These are phyloP conservation scores for Pseudophaeomoniella oleicola DNA, from an alignment of 2,329 filamentous ascomycete species.

Conservation along the genomic window DNA sequence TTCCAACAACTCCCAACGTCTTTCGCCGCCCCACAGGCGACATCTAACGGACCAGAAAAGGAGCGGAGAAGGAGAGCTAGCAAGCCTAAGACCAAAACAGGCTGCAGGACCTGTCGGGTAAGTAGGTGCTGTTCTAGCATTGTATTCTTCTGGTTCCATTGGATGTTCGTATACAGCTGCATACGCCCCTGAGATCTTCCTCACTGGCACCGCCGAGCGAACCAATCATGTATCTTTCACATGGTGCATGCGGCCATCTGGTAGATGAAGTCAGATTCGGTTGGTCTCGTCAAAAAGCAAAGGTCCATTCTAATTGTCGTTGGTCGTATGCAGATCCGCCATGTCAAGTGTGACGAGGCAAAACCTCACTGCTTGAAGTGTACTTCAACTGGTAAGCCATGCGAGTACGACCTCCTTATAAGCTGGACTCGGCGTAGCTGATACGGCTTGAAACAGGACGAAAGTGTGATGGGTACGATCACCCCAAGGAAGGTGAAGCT, in stretches of 20 bases:
- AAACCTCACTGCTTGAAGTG: constrained; percentile 48
- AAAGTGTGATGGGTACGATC: constrained; percentile 41
- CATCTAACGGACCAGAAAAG: constrained; percentile 1
- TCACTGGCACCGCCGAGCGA: neutral
- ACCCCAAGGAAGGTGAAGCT: constrained; percentile 18
- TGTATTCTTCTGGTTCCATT: no score
- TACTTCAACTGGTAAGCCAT: constrained; percentile 26
- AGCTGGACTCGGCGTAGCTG: neutral
- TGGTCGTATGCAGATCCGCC: constrained; percentile 10
- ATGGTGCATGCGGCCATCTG: no score
- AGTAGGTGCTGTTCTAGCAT: no score
- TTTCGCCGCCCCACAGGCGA: neutral
- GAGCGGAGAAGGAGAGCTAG: constrained; percentile 8
- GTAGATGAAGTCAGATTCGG: no score
- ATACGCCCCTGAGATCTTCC: neutral
- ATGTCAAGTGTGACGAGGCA: constrained; percentile 53
- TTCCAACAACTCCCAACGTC: neutral
- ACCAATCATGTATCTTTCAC: no score
- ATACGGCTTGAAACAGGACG: constrained; percentile 25
- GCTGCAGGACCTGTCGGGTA: constrained; percentile 13
- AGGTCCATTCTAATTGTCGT: no score
- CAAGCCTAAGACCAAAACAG: constrained; percentile 13
- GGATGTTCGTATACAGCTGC: no score
- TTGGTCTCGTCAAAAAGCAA: no score
- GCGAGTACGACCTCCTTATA: neutral